These are phyloP conservation scores for Trichoderma orchidacearum DNA, from an alignment of 495 filamentous ascomycete genomes.

Conservation along the genomic window DNA sequence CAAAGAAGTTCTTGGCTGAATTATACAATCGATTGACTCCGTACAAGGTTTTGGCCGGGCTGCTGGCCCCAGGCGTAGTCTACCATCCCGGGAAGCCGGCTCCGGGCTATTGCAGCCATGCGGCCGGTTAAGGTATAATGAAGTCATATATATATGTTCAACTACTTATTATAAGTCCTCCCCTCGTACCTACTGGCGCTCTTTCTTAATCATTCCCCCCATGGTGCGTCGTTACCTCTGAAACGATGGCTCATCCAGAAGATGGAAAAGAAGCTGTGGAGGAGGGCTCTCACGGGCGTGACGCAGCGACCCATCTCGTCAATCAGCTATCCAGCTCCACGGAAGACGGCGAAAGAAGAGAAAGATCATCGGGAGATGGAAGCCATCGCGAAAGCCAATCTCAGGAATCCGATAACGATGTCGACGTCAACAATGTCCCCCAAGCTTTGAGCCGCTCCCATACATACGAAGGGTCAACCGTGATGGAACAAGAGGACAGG, in stretches of 20 bases:
- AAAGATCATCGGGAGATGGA: not conserved
- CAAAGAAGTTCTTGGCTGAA: not conserved
- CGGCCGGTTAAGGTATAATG: not conserved
- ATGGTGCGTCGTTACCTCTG: not conserved
- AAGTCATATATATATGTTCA: not conserved
- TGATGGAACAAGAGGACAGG: constrained; percentile 8
- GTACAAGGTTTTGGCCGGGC: not conserved
- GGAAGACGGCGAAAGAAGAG: not conserved
- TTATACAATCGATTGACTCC: not conserved
- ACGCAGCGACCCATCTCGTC: not conserved
- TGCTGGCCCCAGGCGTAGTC: not conserved
- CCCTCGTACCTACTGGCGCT: not conserved
- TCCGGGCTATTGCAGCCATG: not conserved
- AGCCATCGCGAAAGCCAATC: not conserved
- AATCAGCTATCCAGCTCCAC: not conserved
- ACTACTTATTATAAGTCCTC: not conserved
- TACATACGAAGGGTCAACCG: not conserved
- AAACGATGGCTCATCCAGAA: not conserved
- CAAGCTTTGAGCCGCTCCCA: not conserved
- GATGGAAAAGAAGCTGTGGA: not conserved
- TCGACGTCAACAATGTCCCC: not conserved
- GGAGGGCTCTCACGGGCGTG: not conserved
- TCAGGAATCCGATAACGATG: not conserved
- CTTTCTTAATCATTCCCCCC: not conserved
- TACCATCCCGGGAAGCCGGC: not conserved